Evolutionary conservation across 1,284 basidiomycete species (phyloP), one percentile per base, ranked within the genome.

Genomic region (Ustilago trichophora): DNA sequence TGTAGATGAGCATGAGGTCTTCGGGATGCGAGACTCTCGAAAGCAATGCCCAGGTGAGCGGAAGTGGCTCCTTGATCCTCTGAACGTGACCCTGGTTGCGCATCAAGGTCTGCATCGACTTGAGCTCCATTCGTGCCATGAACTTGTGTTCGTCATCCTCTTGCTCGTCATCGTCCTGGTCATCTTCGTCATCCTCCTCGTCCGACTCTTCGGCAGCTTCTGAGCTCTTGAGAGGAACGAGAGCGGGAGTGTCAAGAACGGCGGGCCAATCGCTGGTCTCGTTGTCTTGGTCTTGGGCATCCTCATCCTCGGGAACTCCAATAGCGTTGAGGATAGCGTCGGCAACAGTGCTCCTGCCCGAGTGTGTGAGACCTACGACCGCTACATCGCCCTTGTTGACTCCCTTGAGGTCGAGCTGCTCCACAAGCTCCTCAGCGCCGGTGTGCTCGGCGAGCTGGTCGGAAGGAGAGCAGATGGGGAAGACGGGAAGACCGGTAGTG

Each of bases 1-100:
- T 75, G 53, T 77, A 78, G 31, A 62, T 48, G 26, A 80, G 66
- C 76, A 80, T 79, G 35, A 80, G 67, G 27, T 80, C 77, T 37
- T 73, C 68, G 16, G 69, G 74, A 33, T 76, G 67, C 24, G 69
- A 59, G 6, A 77, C 66, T 36, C 72, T 65, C 32, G 66, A 65
- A 4, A 78, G 32, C 41, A 80, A 52, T n/a, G 64, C 58, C 52
- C 67, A 62, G 15, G 77, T 55, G 15, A 80, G 56, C 3, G 74
- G 68, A 13, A 75, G 27, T 4, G 78, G 78, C 42, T 80, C 77
- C 50, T 75, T 72, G 57, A 76, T 73, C 27, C 73, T 58, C 63
- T 78, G 72, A 12, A 80, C 65, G 27, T 73, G 53, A 19, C 78
- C 78, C 36, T 74, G 63, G 50, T 80, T 80, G 22, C 78, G 71